A percentile compares a stretch with the other conserved stretches of the same genome.
Evolutionary conservation across 495 filamentous ascomycete species (phyloP).

Genomic region (Aspergillus carlsbadensis): DNA sequence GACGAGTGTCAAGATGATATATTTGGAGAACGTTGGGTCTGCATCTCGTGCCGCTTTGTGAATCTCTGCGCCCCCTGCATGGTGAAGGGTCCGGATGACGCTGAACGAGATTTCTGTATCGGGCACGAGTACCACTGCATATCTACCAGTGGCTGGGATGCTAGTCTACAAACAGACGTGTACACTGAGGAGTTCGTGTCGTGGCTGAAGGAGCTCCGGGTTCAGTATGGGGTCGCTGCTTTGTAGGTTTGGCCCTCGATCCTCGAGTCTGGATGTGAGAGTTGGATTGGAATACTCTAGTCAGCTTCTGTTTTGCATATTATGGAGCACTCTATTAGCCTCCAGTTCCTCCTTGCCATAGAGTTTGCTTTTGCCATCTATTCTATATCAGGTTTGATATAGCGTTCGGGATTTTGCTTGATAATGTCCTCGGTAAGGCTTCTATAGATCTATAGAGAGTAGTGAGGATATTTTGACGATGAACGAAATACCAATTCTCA

Average conservation of each 20-base stretch:
- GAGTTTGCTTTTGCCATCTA: too few species aligned
- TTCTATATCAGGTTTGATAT: too few species aligned
- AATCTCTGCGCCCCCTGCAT: background rate
- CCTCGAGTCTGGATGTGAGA: too few species aligned
- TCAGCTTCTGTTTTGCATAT: too few species aligned
- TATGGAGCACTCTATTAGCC: too few species aligned
- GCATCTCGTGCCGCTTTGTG: background rate
- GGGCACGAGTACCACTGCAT: background rate
- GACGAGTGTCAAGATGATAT: background rate
- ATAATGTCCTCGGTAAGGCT: too few species aligned
- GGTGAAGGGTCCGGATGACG: background rate
- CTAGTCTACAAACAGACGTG: background rate
- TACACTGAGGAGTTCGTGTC: background rate
- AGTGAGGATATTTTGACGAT: too few species aligned
- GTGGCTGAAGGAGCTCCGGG: background rate
- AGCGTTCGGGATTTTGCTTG: too few species aligned
- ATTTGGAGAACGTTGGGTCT: background rate
- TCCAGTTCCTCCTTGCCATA: too few species aligned
- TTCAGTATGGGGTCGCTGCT: background rate
- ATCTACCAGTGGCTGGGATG: background rate
- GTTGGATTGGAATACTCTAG: too few species aligned
- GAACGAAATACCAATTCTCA: background rate
- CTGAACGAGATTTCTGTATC: background rate
- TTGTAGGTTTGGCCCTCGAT: background rate
- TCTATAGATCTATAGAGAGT: too few species aligned